A percentile compares a stretch with the other conserved stretches of the same genome.
Evolutionary conservation across 768 basidiomycete species (phyloP).

Genomic region (Boletus reticuloceps): DNA sequence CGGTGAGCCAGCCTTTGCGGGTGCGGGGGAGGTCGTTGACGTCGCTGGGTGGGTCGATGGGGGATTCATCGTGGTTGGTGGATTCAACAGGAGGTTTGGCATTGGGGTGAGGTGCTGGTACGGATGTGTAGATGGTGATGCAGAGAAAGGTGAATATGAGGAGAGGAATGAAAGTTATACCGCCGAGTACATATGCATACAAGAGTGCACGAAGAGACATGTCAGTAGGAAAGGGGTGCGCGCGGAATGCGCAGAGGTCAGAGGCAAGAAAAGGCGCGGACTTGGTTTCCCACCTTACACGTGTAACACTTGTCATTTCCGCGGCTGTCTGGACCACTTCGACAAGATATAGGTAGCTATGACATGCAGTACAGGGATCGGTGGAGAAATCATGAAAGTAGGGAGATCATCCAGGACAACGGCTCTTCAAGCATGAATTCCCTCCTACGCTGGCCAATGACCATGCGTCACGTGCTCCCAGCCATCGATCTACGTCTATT

Average conservation of each 20-base stretch:
- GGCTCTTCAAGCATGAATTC: too few species aligned
- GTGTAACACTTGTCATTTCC: slow-evolving; percentile 13
- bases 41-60: slow-evolving; percentile 24
- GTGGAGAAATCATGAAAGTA: too few species aligned
- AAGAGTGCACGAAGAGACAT: slow-evolving; percentile 69
- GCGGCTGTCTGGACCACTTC: not conserved
- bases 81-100: slow-evolving; percentile 25
- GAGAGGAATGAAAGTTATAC: slow-evolving; percentile 86
- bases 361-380: too few species aligned
- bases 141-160: slow-evolving; percentile 56
- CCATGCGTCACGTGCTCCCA: too few species aligned
- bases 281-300: slow-evolving; percentile 16
- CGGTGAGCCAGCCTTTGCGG: slow-evolving; percentile 80
- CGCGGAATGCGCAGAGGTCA: not conserved
- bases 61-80: slow-evolving; percentile 28
- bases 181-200: slow-evolving; percentile 87
- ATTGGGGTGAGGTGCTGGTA: slow-evolving; percentile 62
- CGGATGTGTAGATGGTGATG: slow-evolving; percentile 77
- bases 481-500: too few species aligned
- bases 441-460: too few species aligned
- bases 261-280: not conserved
- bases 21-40: slow-evolving; percentile 59
- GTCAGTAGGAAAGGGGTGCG: not conserved
- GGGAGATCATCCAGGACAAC: too few species aligned
- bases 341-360: too few species aligned